These are phyloP conservation scores for Solanum etuberosum DNA, from an alignment of 257 asterid species.

Conservation along the genomic window DNA sequence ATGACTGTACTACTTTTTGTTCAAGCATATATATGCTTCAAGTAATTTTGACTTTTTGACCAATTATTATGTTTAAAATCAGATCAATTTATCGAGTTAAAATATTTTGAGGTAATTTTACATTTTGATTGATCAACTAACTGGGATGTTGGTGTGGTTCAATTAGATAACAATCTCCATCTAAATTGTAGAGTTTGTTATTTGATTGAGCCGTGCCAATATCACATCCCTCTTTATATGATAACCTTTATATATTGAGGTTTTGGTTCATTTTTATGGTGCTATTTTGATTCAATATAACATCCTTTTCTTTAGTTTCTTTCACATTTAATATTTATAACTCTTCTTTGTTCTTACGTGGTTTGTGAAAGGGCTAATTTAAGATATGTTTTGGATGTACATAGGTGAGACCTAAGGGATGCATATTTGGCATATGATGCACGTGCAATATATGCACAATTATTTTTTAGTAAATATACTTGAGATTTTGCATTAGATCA, in stretches of 20 bases:
- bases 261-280: neutral
- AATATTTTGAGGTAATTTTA: neutral
- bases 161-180: neutral
- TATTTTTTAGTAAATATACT: neutral
- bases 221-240: neutral
- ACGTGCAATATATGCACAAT: neutral
- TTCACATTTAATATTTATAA: neutral
- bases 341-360: neutral
- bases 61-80: neutral
- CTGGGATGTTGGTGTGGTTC: neutral
- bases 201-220: neutral
- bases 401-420: neutral
- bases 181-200: neutral
- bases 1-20: neutral
- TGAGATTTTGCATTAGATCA: neutral
- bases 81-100: neutral
- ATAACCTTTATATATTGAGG: neutral
- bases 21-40: neutral
- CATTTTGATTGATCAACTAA: neutral
- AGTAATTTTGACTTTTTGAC: neutral
- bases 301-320: neutral
- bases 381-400: neutral
- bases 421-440: neutral
- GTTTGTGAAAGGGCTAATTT: neutral
- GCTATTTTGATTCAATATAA: neutral